Conservation (phyloP, 768 basidiomycete species). For the Boletus sensibilis region DNA sequence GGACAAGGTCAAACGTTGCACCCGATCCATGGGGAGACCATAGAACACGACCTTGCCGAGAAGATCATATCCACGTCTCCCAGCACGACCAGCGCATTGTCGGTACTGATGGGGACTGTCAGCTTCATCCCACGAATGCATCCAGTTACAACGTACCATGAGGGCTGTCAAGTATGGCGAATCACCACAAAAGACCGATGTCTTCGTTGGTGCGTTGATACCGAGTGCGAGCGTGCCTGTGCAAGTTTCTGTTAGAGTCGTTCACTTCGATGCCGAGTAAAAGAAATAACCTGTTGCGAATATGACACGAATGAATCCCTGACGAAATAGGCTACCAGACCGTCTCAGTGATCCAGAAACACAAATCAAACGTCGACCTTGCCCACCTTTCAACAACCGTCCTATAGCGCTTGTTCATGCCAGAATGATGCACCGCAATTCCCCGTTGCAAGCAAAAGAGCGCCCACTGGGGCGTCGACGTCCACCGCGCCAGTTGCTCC, state of each 20-base stretch:
- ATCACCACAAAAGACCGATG: slow-evolving; percentile 62
- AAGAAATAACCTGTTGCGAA: slow-evolving; percentile 55
- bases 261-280: not conserved
- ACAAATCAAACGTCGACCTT: not conserved
- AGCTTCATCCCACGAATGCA: not conserved
- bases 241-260: not conserved
- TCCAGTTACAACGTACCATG: slow-evolving; percentile 41
- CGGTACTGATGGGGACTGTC: slow-evolving; percentile 47
- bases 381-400: slow-evolving; percentile 54
- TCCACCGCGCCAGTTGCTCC: slow-evolving; percentile 33
- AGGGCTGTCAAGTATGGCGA: slow-evolving; percentile 60
- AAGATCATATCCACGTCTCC: slow-evolving; percentile 68
- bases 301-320: slow-evolving; percentile 61
- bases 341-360: not conserved
- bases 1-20: slow-evolving; percentile 63
- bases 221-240: slow-evolving; percentile 70
- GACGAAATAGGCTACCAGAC: slow-evolving; percentile 45
- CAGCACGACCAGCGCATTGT: slow-evolving; percentile 72
- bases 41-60: slow-evolving; percentile 74
- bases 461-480: slow-evolving; percentile 42
- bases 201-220: slow-evolving; percentile 72
- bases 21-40: slow-evolving; percentile 60
- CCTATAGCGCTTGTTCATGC: slow-evolving; percentile 64
- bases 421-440: slow-evolving; percentile 67
- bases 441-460: slow-evolving; percentile 53